Base-by-base conservation (phyloP, 2,329 filamentous ascomycete species). In the Fusarium sp. region DNA sequence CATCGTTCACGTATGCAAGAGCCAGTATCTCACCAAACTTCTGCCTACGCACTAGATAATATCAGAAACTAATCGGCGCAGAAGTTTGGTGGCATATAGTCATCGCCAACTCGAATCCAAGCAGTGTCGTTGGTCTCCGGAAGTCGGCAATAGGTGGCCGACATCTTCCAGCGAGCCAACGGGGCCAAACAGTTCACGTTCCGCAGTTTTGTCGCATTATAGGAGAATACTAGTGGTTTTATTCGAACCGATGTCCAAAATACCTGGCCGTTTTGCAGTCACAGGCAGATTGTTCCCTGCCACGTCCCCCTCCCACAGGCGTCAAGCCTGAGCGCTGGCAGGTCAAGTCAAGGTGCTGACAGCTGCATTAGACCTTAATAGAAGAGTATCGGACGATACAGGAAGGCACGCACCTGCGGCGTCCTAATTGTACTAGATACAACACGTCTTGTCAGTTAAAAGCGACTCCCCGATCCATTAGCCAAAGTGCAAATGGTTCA, bases 221-320 rank as follows among this genome's bases (percentile, higher is more conserved):
- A 29, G 8, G 8, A 11, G 7, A 6, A 2, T 18, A 2, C 16
- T 2, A 1, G 3, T 6, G 2, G 7, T 50, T n/a, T 13, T 0
- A 13, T 29, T 18, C 9, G 14, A 7, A 18, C 9, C 27, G 9
- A 18, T 50, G 9, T 16, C 2, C 42, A 47, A 25, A 16, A 45
- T 5, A 45, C 6, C 25, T 25, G 1, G 14, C 22, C 20, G 14
- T 47, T 5, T 47, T 18, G 14, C 14, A 10, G 22, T 16, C 22
- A 16, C 42, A 5, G 14, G 2, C 14, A 27, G 14, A 25, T 45
- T 16, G 20, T 14, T 45, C 7, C 7, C 20, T 22, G 3, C 6
- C 22, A 11, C 20, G 20, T 22, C 11, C 11, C 10, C 42, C 22
- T 20, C 10, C 40, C 13, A 13, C 5, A 22, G 11, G 20, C 40